Base-by-base conservation (phyloP, 306 rosid species). In the Gynostemma pentaphyllum region DNA sequence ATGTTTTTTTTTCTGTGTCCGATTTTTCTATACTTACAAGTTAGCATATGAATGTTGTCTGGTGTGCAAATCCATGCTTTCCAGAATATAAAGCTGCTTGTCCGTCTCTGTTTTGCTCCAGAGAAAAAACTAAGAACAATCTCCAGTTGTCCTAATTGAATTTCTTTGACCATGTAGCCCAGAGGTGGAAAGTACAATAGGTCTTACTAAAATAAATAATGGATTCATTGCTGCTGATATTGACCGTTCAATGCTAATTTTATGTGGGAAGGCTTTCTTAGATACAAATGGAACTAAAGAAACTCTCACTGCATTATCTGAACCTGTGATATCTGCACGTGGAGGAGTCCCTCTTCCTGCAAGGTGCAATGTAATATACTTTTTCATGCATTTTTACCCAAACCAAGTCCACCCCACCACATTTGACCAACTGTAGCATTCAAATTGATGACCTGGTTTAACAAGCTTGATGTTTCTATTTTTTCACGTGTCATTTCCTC, bases 221-320 rank as follows among this genome's bases (percentile, higher is more conserved):
- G 80, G 80, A 62, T 68, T 81, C 65, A 51, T 81, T 42, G 80
- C 80, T 32, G 80, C 68, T 54, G 86, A 81, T 56, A 40, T 81
- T 50, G 78, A 74, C 50, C 71, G 72, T 45, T 78, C 78, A 27
- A 74, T 76, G 54, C 80, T 81, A 9, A 64, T 81, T 54, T 62
- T 81, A 75, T 81, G 80, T 55, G 80, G 82, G 46, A 69, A 72
- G 34, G 80, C 80, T n/a, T 81, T 81, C 65, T 66, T 48, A 10
- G 80, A 77, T 75, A 37, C 50, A 27, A 55, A 48, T 67, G 72
- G 56, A 51, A 66, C 55, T 61, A 81, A 74, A 73, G 47, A 78
- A 66, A 73, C 80, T 54, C 76, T 81, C 9, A 55, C 63, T 56
- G 59, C 74, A 59, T 72, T 81, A 75, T 62, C 74, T 64, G 83